Base-by-base conservation (phyloP, 2,329 filamentous ascomycete species). In the Ophiocordyceps unilateralis region DNA sequence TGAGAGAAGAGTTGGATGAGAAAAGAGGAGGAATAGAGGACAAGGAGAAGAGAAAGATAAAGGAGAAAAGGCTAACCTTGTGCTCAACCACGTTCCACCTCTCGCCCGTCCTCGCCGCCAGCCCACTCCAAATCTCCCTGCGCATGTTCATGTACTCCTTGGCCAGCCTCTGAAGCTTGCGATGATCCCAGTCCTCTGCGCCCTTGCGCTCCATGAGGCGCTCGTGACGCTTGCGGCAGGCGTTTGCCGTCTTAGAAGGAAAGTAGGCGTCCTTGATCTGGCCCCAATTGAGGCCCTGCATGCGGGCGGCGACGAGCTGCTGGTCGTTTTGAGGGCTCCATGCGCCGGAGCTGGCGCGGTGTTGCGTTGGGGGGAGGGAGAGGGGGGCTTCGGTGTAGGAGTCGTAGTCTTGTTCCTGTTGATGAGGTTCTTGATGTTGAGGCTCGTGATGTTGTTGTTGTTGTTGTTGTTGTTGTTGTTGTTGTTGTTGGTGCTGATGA, bases 171-270 rank as follows among this genome's bases (percentile, higher is more conserved):
- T 89, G 82, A 21, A 88, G 67, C 64, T 83, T 83, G 50, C 78
- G 68, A 19, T 73, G 73, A 53, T 89, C 83, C 80, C 84, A 91
- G 53, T 88, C 81, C 52, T 85, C 80, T 40, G 78, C 74, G 45
- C 78, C 77, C 56, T 70, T 72, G 50, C 80, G 76, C 62, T 89
- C 82, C 69, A 89, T 79, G 50, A 93, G 65, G 36, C 86, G 73
- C 62, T 93, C 86, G 54, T 93, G 85, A 44, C 86, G 76, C 65
- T 93, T 93, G 49, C 86, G 83, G 63, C 86, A 93, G 17, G 87
- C 87, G 58, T 91, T 91, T 45, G 81, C 66, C 9, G 75, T 77
- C 66, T 93, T 93, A 57, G 63, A 69, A 1, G 80, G 81, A 58
- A 93, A 93, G 61, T 85, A 76, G 47, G 71, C 74, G 47, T 70